Base-by-base conservation (phyloP, 2,329 filamentous ascomycete species). In the Nectriaceae sp. region DNA sequence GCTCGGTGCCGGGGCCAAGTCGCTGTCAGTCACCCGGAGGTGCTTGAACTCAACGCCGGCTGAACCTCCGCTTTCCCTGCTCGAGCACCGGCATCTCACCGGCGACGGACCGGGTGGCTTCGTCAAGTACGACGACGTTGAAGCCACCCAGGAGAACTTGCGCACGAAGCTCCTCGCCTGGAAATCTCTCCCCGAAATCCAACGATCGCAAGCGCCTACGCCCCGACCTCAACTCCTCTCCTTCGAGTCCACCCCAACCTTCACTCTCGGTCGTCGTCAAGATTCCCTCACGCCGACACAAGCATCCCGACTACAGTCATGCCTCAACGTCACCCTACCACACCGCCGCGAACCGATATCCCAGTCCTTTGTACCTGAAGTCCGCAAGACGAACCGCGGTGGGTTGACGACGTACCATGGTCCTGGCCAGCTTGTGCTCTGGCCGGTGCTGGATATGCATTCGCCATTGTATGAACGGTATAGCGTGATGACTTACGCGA, bases 381-480 rank as follows among this genome's bases (percentile, higher is more conserved):
- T 94, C 59, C 70, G 82, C 37, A 78, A 85, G 60, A 87, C 89
- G 13, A 80, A 84, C n/a, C 85, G 94, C 46, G 94, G 94, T 52
- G 94, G 94, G 0, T 84, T 96, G 56, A 92, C 90, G 0, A 97
- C 94, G 3, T 97, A 96, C 73, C 94, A 99, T 67, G 94, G 93
- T 0, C 94, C 93, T 0, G 93, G 93, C 0, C 94, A 99, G 68
- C 73, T 96, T 41, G 89, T 97, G 29, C 83, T 92, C n/a, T 99
- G 96, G 75, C 90, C 93, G 3, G 83, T 97, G 42, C 68, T 96
- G n/a, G 90, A 96, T 67, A 78, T 97, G 47, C 83, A 82, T 46
- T 77, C 80, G 5, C 63, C 68, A 0, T 55, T 69, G 11, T 80
- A 90, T 56, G 71, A 73, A 0, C 74, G 64, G 39, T 75, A 94